Conservation (phyloP, 2,329 filamentous ascomycete species). For the Fusarium zealandicum region DNA sequence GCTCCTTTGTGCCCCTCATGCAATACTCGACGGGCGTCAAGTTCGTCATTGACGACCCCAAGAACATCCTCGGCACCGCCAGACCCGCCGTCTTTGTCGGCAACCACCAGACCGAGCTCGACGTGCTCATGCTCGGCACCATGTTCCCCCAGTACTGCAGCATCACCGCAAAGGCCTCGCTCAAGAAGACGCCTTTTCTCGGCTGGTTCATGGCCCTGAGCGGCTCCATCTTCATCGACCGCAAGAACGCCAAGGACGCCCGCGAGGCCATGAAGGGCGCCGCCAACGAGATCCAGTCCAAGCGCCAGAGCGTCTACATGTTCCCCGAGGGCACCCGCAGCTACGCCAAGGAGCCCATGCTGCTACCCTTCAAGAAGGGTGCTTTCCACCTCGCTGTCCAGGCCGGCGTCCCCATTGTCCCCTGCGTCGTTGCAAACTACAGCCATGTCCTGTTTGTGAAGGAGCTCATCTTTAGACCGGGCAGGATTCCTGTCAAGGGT, state of each 20-base stretch:
- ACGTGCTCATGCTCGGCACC: constrained; percentile 87
- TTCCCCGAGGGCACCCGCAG: constrained; percentile 93
- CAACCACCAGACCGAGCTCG: constrained; percentile 96
- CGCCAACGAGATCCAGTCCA: constrained; percentile 76
- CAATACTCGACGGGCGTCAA: constrained; percentile 75
- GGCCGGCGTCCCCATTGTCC: constrained; percentile 91
- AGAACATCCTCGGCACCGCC: constrained; percentile 66
- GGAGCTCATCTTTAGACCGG: constrained; percentile 69
- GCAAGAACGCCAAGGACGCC: constrained; percentile 82
- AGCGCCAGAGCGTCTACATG: constrained; percentile 81
- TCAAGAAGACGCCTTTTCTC: constrained; percentile 82
- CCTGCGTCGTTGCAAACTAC: constrained; percentile 82
- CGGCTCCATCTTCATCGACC: constrained; percentile 94
- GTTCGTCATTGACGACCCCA: constrained; percentile 75
- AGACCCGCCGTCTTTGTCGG: constrained; percentile 90
- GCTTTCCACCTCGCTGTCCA: constrained; percentile 96
- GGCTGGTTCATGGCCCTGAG: constrained; percentile 94
- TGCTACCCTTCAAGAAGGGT: constrained; percentile 98
- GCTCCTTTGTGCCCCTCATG: constrained; percentile 84
- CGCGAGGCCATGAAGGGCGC: constrained; percentile 86
- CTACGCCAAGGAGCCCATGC: constrained; percentile 79
- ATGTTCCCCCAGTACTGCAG: constrained; percentile 92
- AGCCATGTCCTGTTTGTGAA: constrained; percentile 74
- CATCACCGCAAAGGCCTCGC: constrained; percentile 87
- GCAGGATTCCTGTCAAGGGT: constrained; percentile 80